These are phyloP conservation scores for Microcyclospora tardicrescens DNA, from an alignment of 2,329 filamentous ascomycete genomes.

Conservation along the genomic window DNA sequence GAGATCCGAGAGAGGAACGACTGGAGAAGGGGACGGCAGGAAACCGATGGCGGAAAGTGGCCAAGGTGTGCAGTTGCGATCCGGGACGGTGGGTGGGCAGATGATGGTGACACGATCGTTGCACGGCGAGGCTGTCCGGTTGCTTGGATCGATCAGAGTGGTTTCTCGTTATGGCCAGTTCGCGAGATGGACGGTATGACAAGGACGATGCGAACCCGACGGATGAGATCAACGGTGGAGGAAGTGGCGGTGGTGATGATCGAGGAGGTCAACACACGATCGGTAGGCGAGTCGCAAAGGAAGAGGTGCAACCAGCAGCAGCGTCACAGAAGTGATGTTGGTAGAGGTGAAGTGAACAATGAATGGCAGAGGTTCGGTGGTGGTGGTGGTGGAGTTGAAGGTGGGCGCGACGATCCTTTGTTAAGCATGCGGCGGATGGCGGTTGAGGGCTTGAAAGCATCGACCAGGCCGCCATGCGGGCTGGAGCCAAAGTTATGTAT, in stretches of 20 bases:
- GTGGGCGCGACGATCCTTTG: conserved; percentile 37
- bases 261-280: not conserved
- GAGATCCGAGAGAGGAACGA: too few species aligned
- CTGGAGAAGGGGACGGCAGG: too few species aligned
- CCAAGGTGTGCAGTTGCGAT: too few species aligned
- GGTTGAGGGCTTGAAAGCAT: conserved; percentile 32
- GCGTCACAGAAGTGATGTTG: conserved; percentile 1
- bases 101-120: too few species aligned
- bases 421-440: conserved; percentile 37
- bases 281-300: not conserved
- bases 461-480: conserved; percentile 19
- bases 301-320: not conserved
- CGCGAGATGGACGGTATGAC: too few species aligned
- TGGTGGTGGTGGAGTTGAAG: conserved; percentile 13
- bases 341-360: conserved; percentile 13
- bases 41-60: too few species aligned
- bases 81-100: too few species aligned
- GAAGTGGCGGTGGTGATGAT: conserved; percentile 2
- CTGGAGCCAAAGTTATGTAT: conserved; percentile 16
- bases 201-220: too few species aligned
- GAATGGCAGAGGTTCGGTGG: conserved; percentile 1
- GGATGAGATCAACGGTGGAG: conserved; percentile 1
- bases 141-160: too few species aligned
- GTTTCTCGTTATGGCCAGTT: too few species aligned
- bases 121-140: too few species aligned